A percentile compares a stretch with the other conserved stretches of the same genome.
phyloP scores from a whole-genome alignment of 2,329 filamentous ascomycete genomes.

The Penicillium sp. region DNA sequence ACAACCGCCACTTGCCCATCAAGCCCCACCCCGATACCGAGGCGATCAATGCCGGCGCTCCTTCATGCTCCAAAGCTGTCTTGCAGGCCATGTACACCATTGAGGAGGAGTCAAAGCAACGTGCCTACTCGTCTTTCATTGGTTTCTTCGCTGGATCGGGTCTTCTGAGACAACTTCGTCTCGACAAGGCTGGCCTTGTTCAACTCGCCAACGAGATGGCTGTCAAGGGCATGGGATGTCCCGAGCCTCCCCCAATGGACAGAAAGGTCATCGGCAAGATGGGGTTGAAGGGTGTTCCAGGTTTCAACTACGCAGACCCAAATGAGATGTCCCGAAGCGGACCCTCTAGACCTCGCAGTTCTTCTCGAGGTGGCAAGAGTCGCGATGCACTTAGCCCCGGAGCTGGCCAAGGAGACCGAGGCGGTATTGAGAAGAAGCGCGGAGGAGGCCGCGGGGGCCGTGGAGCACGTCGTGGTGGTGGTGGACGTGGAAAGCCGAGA shows the following conservation, averaged over 20 bases:
- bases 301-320: conserved; percentile 31
- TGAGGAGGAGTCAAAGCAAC: conserved; percentile 35
- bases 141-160: conserved; percentile 37
- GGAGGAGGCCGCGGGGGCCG: conserved; percentile 19
- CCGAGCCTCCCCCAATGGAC: conserved; percentile 38
- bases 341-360: conserved; percentile 12
- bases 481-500: conserved; percentile 12
- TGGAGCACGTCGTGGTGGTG: conserved; percentile 15
- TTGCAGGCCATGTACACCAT: conserved; percentile 28
- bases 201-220: conserved; percentile 40
- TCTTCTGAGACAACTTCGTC: conserved; percentile 30
- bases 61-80: conserved; percentile 32
- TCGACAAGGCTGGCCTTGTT: conserved; percentile 36
- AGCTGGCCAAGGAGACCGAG: conserved; percentile 19
- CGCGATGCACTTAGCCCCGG: conserved; percentile 28
- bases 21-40: conserved; percentile 46
- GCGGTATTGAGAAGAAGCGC: conserved; percentile 22
- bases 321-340: conserved; percentile 10
- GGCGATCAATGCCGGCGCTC: conserved; percentile 38
- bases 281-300: conserved; percentile 40
- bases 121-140: conserved; percentile 38
- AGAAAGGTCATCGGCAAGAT: conserved; percentile 41
- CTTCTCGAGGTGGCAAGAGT: conserved; percentile 13
- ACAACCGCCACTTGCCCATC: conserved; percentile 52
- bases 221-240: conserved; percentile 37